phyloP scores from a whole-genome alignment of 2,329 filamentous ascomycete species.

The Lachnellula willkommii region DNA sequence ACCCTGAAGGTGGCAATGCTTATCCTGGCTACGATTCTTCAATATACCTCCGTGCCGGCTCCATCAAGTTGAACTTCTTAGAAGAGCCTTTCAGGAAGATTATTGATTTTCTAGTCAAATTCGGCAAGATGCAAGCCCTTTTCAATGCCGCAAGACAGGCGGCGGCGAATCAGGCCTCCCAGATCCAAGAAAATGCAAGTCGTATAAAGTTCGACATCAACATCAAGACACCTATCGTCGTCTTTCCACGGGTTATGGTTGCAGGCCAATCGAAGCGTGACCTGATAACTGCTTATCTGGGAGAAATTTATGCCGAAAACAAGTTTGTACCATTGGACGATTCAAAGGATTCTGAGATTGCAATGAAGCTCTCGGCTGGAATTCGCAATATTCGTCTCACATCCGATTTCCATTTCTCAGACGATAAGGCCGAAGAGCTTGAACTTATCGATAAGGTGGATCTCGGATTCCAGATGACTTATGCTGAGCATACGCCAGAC shows the following conservation, averaged over 20 bases:
- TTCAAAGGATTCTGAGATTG: conserved; percentile 63
- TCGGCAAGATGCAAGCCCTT: conserved; percentile 98
- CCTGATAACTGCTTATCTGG: conserved; percentile 83
- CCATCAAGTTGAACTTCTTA: conserved; percentile 93
- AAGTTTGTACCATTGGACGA: conserved; percentile 83
- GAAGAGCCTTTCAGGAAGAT: conserved; percentile 98
- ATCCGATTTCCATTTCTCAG: conserved; percentile 77
- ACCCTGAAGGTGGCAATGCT: conserved; percentile 58
- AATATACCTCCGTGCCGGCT: conserved; percentile 83
- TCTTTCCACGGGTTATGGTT: conserved; percentile 77
- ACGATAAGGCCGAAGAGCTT: conserved; percentile 71
- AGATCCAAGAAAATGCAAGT: conserved; percentile 83
- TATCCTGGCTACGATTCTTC: conserved; percentile 96
- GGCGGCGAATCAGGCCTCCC: conserved; percentile 86
- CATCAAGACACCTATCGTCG: conserved; percentile 90
- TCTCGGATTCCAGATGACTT: conserved; percentile 84
- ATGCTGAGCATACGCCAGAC: conserved; percentile 76
- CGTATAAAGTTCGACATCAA: conserved; percentile 92
- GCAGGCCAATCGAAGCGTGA: conserved; percentile 69
- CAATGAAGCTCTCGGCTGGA: conserved; percentile 85
- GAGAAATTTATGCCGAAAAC: conserved; percentile 96
- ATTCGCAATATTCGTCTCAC: conserved; percentile 89
- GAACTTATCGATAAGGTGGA: conserved; percentile 98
- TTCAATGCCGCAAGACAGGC: conserved; percentile 96
- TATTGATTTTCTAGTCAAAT: conserved; percentile 95